Conservation (phyloP, 2,329 filamentous ascomycete genomes). For the Penicillium sp. region DNA sequence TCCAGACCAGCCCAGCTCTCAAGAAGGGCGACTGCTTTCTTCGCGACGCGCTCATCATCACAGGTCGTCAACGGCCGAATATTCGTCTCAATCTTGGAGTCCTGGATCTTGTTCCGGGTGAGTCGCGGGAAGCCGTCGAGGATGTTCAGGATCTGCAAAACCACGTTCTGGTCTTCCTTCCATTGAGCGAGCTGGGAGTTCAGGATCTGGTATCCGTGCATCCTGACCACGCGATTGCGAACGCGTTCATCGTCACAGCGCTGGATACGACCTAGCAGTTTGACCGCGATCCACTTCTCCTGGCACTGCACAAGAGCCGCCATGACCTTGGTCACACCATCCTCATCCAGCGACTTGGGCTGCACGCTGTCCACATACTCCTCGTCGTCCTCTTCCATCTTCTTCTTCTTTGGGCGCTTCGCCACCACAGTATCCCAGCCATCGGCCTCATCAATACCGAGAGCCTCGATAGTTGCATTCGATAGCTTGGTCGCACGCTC, state of each 20-base stretch:
- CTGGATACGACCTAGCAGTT: constrained; percentile 81
- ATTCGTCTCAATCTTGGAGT: constrained; percentile 84
- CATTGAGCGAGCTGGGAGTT: constrained; percentile 79
- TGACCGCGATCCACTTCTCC: constrained; percentile 98
- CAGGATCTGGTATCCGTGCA: constrained; percentile 94
- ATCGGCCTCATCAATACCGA: constrained; percentile 87
- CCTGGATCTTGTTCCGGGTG: constrained; percentile 92
- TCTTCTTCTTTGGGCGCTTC: constrained; percentile 88
- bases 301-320: constrained; percentile 94
- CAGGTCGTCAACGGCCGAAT: constrained; percentile 60
- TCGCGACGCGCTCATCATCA: constrained; percentile 65
- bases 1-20: constrained; percentile 83
- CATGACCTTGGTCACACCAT: constrained; percentile 88
- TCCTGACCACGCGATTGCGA: constrained; percentile 77
- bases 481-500: constrained; percentile 88
- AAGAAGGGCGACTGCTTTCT: constrained; percentile 61
- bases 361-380: constrained; percentile 89
- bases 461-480: constrained; percentile 79
- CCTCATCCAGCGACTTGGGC: constrained; percentile 67
- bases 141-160: constrained; percentile 81
- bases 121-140: constrained; percentile 79
- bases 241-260: constrained; percentile 77
- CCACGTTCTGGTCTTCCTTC: constrained; percentile 79
- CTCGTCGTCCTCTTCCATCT: constrained; percentile 79
- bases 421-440: constrained; percentile 84